phyloP scores from a whole-genome alignment of 768 basidiomycete species.

The Boletus bicolor region DNA sequence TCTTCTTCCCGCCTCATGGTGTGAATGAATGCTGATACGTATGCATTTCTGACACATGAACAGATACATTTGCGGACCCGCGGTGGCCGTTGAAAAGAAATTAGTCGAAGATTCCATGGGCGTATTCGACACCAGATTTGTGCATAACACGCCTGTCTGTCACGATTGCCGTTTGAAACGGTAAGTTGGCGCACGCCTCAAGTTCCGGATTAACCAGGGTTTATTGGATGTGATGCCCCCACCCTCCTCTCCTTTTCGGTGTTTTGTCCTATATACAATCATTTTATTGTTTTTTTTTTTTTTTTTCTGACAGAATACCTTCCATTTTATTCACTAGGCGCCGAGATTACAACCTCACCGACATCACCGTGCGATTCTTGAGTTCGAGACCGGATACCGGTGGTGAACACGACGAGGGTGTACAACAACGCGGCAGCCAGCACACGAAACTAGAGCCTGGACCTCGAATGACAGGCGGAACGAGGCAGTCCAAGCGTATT shows the following conservation, averaged over 20 bases:
- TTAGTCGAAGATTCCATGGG: conserved; percentile 26
- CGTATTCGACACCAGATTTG: conserved; percentile 36
- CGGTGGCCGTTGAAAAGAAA: conserved; percentile 47
- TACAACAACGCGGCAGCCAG: conserved; percentile 22
- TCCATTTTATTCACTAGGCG: conserved; percentile 26
- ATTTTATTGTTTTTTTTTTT: conserved; percentile 1
- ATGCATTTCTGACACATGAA: conserved; percentile 18
- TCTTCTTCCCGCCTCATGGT: conserved; percentile 6
- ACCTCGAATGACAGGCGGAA: conserved; percentile 39
- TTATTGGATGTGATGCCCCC: neutral
- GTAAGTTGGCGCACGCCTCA: conserved; percentile 34
- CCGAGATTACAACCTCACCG: conserved; percentile 53
- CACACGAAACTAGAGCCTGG: conserved; percentile 33
- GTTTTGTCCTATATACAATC: neutral
- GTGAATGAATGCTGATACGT: conserved; percentile 3
- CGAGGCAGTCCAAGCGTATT: conserved; percentile 70
- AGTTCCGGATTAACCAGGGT: conserved; percentile 10
- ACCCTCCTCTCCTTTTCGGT: neutral
- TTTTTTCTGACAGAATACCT: conserved; percentile 13
- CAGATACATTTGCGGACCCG: conserved; percentile 58
- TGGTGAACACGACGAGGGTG: conserved; percentile 25
- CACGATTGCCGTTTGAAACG: conserved; percentile 56
- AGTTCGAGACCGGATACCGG: conserved; percentile 32
- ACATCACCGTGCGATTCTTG: conserved; percentile 56
- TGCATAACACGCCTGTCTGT: conserved; percentile 55